phyloP scores from a whole-genome alignment of 2,329 filamentous ascomycete species.

The Onygenales sp. region DNA sequence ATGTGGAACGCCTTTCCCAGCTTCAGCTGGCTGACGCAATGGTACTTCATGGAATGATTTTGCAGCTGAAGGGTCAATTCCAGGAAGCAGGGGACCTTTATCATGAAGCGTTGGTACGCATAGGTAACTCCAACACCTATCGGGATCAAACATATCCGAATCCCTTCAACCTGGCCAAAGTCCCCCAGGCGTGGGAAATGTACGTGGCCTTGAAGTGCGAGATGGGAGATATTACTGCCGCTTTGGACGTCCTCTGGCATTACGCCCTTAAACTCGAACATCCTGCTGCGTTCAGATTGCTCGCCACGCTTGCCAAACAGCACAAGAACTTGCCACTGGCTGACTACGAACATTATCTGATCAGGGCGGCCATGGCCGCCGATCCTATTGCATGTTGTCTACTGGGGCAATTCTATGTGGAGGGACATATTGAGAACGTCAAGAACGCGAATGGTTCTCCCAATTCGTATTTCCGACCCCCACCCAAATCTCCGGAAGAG shows the following conservation, averaged over 20 bases:
- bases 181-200: slow-evolving; percentile 19
- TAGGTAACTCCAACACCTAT: background rate
- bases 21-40: slow-evolving; percentile 4
- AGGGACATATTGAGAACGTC: background rate
- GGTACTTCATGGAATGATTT: slow-evolving; percentile 5
- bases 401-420: slow-evolving; percentile 26
- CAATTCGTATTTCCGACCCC: background rate
- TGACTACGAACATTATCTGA: slow-evolving; percentile 27
- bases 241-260: slow-evolving; percentile 15
- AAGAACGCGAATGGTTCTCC: background rate
- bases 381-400: slow-evolving; percentile 21
- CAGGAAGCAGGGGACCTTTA: slow-evolving; percentile 6
- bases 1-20: slow-evolving; percentile 5
- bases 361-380: slow-evolving; percentile 22
- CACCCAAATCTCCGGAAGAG: background rate
- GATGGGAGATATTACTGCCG: slow-evolving; percentile 7
- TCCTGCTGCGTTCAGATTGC: slow-evolving; percentile 14
- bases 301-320: slow-evolving; percentile 18
- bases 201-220: slow-evolving; percentile 16
- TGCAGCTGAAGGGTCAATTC: slow-evolving; percentile 5
- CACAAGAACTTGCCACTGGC: slow-evolving; percentile 14
- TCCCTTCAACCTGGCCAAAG: slow-evolving; percentile 1
- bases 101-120: slow-evolving; percentile 7
- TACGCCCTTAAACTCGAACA: slow-evolving; percentile 25
- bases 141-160: background rate